phyloP scores from a whole-genome alignment of 2,329 filamentous ascomycete species.

The Cytospora piceicola region DNA sequence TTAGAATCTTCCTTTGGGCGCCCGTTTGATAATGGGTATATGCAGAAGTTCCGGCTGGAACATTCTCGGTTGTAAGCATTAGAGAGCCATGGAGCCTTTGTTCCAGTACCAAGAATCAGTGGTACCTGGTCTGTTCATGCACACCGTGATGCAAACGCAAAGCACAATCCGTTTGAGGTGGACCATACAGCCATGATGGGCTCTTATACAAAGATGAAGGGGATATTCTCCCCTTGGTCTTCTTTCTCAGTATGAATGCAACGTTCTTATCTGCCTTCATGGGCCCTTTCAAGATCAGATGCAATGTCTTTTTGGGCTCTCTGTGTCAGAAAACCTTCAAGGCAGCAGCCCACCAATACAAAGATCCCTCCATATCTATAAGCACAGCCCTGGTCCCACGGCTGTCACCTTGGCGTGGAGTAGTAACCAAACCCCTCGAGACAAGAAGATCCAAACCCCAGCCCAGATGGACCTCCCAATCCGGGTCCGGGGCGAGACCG shows the following conservation, averaged over 20 bases:
- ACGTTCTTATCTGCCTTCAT: neutral
- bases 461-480: neutral
- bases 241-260: neutral
- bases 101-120: neutral
- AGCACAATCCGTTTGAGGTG: neutral
- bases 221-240: neutral
- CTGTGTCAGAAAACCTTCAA: neutral
- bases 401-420: neutral
- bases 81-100: neutral
- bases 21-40: conserved; percentile 9
- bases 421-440: neutral
- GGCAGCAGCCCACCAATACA: neutral
- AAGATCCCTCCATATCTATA: neutral
- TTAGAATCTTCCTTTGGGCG: neutral
- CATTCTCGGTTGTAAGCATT: neutral
- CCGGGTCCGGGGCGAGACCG: neutral
- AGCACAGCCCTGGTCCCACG: neutral
- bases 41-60: conserved; percentile 8
- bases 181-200: neutral
- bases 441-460: neutral
- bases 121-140: neutral
- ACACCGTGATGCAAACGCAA: neutral
- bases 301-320: neutral
- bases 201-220: neutral
- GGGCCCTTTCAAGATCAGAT: neutral